Evolutionary conservation across 257 asterid species (phyloP), one percentile per base, ranked within the genome.

Genomic region (Penstemon barbatus): DNA sequence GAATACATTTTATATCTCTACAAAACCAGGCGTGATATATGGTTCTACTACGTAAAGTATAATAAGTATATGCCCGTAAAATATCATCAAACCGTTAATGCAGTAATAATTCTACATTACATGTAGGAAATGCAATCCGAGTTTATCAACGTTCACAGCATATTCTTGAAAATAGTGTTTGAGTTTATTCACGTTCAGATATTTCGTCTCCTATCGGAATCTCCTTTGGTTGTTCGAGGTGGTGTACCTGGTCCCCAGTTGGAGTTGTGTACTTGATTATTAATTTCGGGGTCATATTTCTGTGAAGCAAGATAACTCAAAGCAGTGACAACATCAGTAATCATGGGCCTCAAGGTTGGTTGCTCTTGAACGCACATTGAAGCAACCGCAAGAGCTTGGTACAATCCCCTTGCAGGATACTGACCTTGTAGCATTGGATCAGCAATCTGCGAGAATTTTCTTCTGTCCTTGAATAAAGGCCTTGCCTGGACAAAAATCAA

Each of bases 341-440:
- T 90, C 61, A 72, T 78, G 45, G 97, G 98, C 0, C 96, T 84
- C 77, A 85, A 52, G 66, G 77, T 75, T 13, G 98, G 97, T 63
- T 86, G 87, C 67, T 92, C 98, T 71, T 92, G 96, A 44, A 86
- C 89, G 61, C 98, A 92, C 95, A 92, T 87, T 44, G 95, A 92
- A 56, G 97, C 98, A 61, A 92, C 77, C 3, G 96, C 88, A 18
- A 92, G 86, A 8, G 96, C 97, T 79, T 92, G 98, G 79, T 73
- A 86, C 40, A 88, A 74, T 43, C 98, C 93, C 70, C 96, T 81
- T 5, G 81, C 46, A 5, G 98, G 97, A 65, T 82, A 92, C 68
- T 77, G 91, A 5, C 97, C 97, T 82, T 85, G 88, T 11, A 92
- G 91, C 46, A 78, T 80, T 0, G 97, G 97, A 70, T 92, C 98